phyloP scores from a whole-genome alignment of 495 filamentous ascomycete genomes.

The Sabuloglossum arenarium region DNA sequence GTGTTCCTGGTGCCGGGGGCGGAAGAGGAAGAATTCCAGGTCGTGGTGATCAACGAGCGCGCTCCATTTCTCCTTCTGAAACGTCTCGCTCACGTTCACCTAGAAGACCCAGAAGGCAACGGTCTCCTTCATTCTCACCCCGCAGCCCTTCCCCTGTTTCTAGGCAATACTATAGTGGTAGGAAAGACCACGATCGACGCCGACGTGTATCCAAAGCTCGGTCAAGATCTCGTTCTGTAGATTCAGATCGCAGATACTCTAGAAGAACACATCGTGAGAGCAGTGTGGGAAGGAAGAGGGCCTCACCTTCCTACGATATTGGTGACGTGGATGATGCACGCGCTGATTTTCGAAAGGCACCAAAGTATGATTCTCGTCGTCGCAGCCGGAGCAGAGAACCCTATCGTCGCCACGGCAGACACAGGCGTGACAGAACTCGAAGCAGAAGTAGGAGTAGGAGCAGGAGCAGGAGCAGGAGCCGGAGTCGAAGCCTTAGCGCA shows the following conservation, averaged over 20 bases:
- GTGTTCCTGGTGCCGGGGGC: constrained; percentile 8
- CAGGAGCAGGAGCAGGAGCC: constrained; percentile 18
- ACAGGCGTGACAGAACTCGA: constrained; percentile 27
- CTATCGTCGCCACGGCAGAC: constrained; percentile 19
- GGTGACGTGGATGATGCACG: constrained; percentile 20
- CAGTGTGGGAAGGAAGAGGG: not conserved
- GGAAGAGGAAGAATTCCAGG: constrained; percentile 22
- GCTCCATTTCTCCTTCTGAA: constrained; percentile 23
- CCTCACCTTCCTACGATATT: constrained; percentile 21
- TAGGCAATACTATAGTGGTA: constrained; percentile 4
- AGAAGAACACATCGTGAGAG: not conserved
- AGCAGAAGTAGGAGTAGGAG: constrained; percentile 23
- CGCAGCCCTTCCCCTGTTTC: constrained; percentile 13
- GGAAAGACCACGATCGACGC: constrained; percentile 5
- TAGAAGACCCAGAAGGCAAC: constrained; percentile 29
- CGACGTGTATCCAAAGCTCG: constrained; percentile 11
- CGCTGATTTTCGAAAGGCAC: constrained; percentile 31
- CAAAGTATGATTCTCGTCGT: constrained; percentile 19
- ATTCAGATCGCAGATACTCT: constrained; percentile 3
- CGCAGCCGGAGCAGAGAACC: constrained; percentile 13
- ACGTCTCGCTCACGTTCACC: constrained; percentile 40
- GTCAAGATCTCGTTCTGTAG: constrained; percentile 15
- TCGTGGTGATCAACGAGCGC: constrained; percentile 29
- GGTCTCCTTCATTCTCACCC: constrained; percentile 12
- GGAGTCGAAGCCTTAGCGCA: constrained; percentile 22